phyloP scores from a whole-genome alignment of 805 yeast genomes.

The Candida hispaniensis region DNA sequence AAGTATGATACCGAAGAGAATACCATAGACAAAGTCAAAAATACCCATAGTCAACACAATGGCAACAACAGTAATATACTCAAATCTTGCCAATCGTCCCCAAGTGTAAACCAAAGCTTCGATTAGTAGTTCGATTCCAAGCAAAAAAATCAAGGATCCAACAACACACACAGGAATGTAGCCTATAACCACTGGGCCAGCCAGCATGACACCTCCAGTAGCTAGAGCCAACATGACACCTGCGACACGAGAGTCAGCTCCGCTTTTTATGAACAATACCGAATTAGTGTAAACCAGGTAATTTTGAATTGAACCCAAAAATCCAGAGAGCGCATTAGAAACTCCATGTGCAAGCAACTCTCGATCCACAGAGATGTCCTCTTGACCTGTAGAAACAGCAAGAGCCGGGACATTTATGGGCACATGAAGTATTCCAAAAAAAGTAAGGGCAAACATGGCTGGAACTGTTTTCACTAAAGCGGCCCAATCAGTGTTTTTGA shows the following conservation, averaged over 20 bases:
- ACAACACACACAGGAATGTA: constrained; percentile 93
- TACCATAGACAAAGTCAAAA: constrained; percentile 89
- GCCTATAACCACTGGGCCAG: constrained; percentile 89
- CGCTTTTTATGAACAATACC: constrained; percentile 82
- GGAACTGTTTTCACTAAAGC: constrained; percentile 63
- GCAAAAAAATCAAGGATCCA: constrained; percentile 77
- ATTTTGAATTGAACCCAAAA: constrained; percentile 82
- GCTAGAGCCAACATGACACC: constrained; percentile 83
- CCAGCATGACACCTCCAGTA: constrained; percentile 68
- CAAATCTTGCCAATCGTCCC: constrained; percentile 63
- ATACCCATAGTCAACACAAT: constrained; percentile 94
- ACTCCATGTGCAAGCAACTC: constrained; percentile 93
- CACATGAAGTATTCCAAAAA: constrained; percentile 90
- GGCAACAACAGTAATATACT: constrained; percentile 70
- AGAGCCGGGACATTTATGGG: constrained; percentile 97
- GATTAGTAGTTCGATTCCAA: constrained; percentile 81
- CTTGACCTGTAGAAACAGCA: constrained; percentile 79
- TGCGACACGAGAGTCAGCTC: constrained; percentile 81
- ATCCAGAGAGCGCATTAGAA: constrained; percentile 76
- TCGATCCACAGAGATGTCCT: constrained; percentile 72
- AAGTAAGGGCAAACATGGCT: constrained; percentile 89
- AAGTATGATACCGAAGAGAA: constrained; percentile 75
- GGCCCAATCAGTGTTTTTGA: constrained; percentile 63
- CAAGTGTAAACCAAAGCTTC: constrained; percentile 81
- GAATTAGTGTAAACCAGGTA: constrained; percentile 92